Evolutionary conservation across 1,139 yeast species (phyloP).

Genomic region (Nakaseomyces delphensis): DNA sequence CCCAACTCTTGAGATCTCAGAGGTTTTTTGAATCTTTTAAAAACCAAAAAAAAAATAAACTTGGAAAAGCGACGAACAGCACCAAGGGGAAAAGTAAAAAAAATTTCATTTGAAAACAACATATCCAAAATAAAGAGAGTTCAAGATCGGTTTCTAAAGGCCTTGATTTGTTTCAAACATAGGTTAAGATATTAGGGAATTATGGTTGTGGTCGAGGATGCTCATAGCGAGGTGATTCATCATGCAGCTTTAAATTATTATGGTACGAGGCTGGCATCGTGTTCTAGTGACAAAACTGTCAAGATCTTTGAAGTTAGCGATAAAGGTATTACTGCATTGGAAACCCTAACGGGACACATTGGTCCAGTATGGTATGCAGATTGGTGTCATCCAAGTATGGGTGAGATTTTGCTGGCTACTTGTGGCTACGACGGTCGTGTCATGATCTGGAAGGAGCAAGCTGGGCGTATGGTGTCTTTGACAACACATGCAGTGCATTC

Average conservation of each 20-base stretch:
- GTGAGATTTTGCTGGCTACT: conserved; percentile 79
- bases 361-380: conserved; percentile 99
- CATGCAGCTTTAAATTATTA: conserved; percentile 96
- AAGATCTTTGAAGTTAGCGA: conserved; percentile 88
- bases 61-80: too few species aligned
- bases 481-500: conserved; percentile 84
- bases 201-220: conserved; percentile 67
- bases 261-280: conserved; percentile 90
- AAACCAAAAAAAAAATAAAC: too few species aligned
- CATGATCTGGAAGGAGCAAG: conserved; percentile 90
- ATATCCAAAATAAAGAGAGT: too few species aligned
- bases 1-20: too few species aligned
- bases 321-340: conserved; percentile 52
- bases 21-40: too few species aligned
- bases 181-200: not conserved
- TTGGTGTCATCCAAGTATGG: conserved; percentile 99
- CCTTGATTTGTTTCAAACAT: too few species aligned
- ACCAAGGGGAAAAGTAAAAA: too few species aligned
- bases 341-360: conserved; percentile 80
- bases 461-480: conserved; percentile 78
- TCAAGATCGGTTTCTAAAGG: too few species aligned
- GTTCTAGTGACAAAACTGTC: conserved; percentile 90
- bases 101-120: too few species aligned
- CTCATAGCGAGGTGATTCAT: conserved; percentile 85
- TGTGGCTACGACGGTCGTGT: conserved; percentile 95